Percentiles rank a stretch among this genome's conserved stretches.
Conservation (phyloP, 768 basidiomycete species). For the Kwoniella newhampshirensis region DNA sequence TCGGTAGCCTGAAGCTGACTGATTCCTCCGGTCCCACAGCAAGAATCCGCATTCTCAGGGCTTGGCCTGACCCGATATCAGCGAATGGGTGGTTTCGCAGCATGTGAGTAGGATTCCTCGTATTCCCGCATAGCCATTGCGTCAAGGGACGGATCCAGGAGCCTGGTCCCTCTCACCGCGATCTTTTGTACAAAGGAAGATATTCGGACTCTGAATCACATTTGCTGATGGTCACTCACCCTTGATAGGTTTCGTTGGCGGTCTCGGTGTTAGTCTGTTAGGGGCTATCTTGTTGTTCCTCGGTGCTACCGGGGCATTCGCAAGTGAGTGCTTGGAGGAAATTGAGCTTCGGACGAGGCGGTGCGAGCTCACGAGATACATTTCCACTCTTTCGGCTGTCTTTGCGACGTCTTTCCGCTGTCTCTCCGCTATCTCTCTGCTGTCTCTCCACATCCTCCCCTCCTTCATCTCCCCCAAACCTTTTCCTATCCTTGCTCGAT, state of each 20-base stretch:
- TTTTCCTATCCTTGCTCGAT: no score
- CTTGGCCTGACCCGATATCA: slow-evolving; percentile 76
- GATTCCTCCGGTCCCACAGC: slow-evolving; percentile 54
- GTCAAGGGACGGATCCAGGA: neutral
- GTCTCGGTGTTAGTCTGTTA: slow-evolving; percentile 76
- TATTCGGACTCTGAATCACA: neutral
- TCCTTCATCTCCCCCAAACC: no score
- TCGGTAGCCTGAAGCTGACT: neutral
- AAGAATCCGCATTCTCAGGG: slow-evolving; percentile 80
- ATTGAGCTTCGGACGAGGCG: neutral
- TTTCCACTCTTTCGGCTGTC: no score
- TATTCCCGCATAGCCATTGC: neutral
- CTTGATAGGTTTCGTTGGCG: slow-evolving; percentile 64
- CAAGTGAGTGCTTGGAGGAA: slow-evolving; percentile 60
- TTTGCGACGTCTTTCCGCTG: neutral
- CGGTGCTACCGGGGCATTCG: slow-evolving; percentile 68
- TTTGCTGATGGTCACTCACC: neutral
- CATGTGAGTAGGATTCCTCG: slow-evolving; percentile 68
- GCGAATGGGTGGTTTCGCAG: slow-evolving; percentile 79
- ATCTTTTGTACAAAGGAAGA: no score
- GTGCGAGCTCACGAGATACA: neutral
- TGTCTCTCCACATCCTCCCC: no score
- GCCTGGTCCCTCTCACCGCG: neutral
- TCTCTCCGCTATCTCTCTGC: neutral
- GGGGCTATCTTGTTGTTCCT: slow-evolving; percentile 76